Base-by-base conservation (phyloP, 805 yeast species). In the Monosporozyma aerobia region DNA sequence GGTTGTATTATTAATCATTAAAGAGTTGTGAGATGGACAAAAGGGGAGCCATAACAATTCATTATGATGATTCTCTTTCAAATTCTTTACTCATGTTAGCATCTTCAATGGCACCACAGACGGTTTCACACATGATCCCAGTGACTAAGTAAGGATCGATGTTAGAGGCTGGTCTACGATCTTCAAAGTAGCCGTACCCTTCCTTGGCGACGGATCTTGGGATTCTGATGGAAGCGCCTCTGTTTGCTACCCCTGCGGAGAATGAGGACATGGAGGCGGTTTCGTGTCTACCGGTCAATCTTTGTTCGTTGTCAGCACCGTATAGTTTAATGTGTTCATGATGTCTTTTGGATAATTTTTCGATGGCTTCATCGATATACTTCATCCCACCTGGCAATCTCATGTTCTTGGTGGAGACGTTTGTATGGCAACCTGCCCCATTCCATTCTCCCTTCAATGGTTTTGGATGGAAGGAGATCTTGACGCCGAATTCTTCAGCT, bases 401-500 rank as follows among this genome's bases (percentile, higher is more conserved):
- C 98, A 92, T 94, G 50, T 69, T 69, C 73, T 78, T 80, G 65
- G 99, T 94, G 48, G 97, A 90, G 56, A 94, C 98, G 73, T 94
- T 94, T 72, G 99, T 94, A 77, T 94, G 99, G 80, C 98, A 92
- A 68, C 99, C 99, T 73, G 99, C 98, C 79, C 99, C 99, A 73
- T 94, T 94, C 98, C 98, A 94, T 77, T 92, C 98, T 65, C 98
- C 98, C 79, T 85, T 81, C 73, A 94, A 81, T 63, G 99, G 98
- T 82, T 94, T 94, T 75, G 99, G 99, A 83, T 94, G 99, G 85
- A 90, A 85, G 47, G 97, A 89, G 64, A 94, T 92, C 85, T 90
- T 90, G 71, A 94, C 95, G 71, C 96, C 98, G 68, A 94, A 94
- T 74, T 94, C 99, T 79, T 94, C 99, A 60, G 98, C 97, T 51